Conservation (phyloP, 176 grass and related monocot genomes). For the Lolium rigidum region DNA sequence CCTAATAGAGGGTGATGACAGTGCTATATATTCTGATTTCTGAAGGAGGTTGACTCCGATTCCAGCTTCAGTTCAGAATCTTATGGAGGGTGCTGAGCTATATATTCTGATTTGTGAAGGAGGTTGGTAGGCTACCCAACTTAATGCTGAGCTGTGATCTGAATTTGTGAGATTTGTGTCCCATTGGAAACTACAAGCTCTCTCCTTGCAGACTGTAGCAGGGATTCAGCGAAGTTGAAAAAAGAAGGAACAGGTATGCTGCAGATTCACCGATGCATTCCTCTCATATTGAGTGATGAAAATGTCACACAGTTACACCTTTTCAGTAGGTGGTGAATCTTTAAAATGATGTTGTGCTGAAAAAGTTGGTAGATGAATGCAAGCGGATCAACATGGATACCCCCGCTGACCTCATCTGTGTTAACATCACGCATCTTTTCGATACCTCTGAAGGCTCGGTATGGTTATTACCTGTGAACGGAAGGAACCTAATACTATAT, state of each 20-base stretch:
- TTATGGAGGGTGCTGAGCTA: slow-evolving; percentile 28
- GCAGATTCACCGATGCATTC: neutral
- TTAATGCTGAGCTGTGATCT: neutral
- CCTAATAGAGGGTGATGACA: slow-evolving; percentile 35
- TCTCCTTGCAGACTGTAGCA: neutral
- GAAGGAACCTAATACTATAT: neutral
- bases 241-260: neutral
- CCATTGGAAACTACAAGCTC: neutral
- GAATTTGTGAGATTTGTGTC: neutral
- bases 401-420: neutral
- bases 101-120: slow-evolving; percentile 31
- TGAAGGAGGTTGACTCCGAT: slow-evolving; percentile 38
- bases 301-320: neutral
- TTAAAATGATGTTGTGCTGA: neutral
- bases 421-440: neutral
- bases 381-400: neutral
- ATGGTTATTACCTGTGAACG: neutral
- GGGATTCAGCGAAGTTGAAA: neutral
- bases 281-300: neutral
- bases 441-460: neutral
- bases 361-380: neutral
- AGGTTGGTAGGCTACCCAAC: neutral
- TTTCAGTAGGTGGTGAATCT: slow-evolving; percentile 14
- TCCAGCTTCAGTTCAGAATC: slow-evolving; percentile 33
- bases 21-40: slow-evolving; percentile 22